phyloP scores from a whole-genome alignment of 164 flowering plant species.

The Berberis vulgaris region DNA sequence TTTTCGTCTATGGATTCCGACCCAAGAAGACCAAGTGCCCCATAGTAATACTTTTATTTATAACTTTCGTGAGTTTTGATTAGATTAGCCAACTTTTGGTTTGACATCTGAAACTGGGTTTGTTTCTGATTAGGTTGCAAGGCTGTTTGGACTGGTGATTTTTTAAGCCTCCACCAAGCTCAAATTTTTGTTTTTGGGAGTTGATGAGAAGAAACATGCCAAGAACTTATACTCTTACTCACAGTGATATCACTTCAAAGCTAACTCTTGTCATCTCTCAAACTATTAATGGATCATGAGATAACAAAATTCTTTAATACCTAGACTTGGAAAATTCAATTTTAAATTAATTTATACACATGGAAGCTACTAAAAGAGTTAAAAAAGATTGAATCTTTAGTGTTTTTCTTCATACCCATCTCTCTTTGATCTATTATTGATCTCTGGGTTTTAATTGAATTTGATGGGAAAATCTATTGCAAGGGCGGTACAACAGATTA shows the following conservation, averaged over 20 bases:
- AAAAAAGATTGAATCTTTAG: no score
- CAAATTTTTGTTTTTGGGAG: slow-evolving; percentile 68
- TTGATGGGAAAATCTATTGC: slow-evolving; percentile 38
- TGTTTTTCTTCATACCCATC: no score
- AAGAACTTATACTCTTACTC: slow-evolving; percentile 85
- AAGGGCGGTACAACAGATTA: slow-evolving; percentile 78
- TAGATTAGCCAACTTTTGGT: neutral
- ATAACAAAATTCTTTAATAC: slow-evolving; percentile 10
- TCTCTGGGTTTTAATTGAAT: neutral
- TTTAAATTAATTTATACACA: no score
- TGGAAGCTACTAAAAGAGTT: no score
- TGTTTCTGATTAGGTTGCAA: slow-evolving; percentile 44
- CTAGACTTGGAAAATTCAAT: no score
- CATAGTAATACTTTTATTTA: neutral
- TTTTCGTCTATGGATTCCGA: slow-evolving; percentile 7
- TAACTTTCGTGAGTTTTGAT: neutral
- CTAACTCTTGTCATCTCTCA: slow-evolving; percentile 85
- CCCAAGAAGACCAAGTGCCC: slow-evolving; percentile 24
- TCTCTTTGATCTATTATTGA: no score
- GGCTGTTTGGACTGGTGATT: slow-evolving; percentile 82
- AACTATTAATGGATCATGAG: slow-evolving; percentile 86
- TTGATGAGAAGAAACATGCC: slow-evolving; percentile 83
- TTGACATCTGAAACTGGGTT: slow-evolving; percentile 3
- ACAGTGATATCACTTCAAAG: slow-evolving; percentile 78
- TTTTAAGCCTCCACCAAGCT: slow-evolving; percentile 92